Evolutionary conservation across 2,329 filamentous ascomycete genomes (phyloP), one percentile per base, ranked within the genome.

Genomic region (Venturia effusa): DNA sequence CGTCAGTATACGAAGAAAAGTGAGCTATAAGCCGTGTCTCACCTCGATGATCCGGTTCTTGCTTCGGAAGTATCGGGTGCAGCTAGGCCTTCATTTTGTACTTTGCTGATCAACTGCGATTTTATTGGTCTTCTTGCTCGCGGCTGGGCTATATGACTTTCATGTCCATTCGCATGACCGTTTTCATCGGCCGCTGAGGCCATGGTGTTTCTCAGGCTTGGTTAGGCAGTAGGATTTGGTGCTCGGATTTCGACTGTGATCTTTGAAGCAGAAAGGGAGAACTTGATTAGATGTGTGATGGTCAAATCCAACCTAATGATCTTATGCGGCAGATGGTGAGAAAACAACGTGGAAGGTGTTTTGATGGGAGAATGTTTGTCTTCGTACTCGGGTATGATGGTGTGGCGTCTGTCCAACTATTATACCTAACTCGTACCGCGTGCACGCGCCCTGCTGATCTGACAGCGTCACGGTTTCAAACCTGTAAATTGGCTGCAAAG

Each of bases 31-130:
- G 41, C n/a, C 5, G n/a, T 65, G 4, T 34, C 51, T 57, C 27
- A 73, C 74, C 74, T 76, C 39, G 74, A 76, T 32, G 72, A 64
- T 2, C 69, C 72, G 15, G 74, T 75, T 7, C 62, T 66, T 15
- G 69, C 63, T 48, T 69, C 70, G 67, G 66, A 34, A 66, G 66
- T 57, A 69, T 62, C 71, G 55, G 70, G 66, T 54, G 67, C 68
- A 54, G 65, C 67, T 22, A 71, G 67, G 15, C 68, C 60, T 24
- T 74, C 73, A 17, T 76, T 72, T 64, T 69, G 71, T 43, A 70
- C 71, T 13, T 73, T 72, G 57, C 73, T 74, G 59, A 75, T 67
- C 57, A 75, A 65, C 65, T 74, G 71, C 60, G 72, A 71, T 32
- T 69, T 69, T 13, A 67, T 71, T 0, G 74, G 71, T 66, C 74